Evolutionary conservation across 1,284 basidiomycete genomes (phyloP).

Genomic region (Leccinum angustisporum): DNA sequence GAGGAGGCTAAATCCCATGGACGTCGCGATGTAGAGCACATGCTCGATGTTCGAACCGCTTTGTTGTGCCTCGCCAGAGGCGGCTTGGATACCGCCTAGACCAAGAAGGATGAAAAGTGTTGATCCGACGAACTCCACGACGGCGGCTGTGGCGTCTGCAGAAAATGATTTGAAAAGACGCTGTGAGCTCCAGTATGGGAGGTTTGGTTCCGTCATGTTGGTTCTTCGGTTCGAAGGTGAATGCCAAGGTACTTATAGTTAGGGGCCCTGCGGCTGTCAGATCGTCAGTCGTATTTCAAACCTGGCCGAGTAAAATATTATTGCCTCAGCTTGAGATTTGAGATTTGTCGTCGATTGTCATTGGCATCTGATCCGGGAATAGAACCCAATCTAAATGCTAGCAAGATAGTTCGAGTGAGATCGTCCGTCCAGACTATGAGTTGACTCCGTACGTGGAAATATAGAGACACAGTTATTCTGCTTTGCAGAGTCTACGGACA

Average conservation of each 20-base stretch:
- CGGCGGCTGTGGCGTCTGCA: conserved; percentile 46
- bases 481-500: too few relatives aligned
- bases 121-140: conserved; percentile 57
- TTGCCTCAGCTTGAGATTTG: too few relatives aligned
- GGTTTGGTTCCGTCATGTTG: conserved; percentile 9
- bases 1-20: conserved; percentile 67
- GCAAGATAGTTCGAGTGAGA: too few relatives aligned
- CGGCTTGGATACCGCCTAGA: conserved; percentile 59
- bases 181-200: conserved; percentile 24
- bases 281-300: conserved; percentile 7
- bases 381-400: too few relatives aligned
- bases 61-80: conserved; percentile 32
- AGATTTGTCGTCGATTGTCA: too few relatives aligned
- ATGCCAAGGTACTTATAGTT: background rate
- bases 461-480: too few relatives aligned
- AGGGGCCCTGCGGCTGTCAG: background rate
- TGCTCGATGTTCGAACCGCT: conserved; percentile 40
- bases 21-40: conserved; percentile 58
- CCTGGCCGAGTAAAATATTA: background rate
- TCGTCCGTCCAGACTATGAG: too few relatives aligned
- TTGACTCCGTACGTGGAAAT: too few relatives aligned
- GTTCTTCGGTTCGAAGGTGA: background rate
- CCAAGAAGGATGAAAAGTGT: conserved; percentile 62
- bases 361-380: too few relatives aligned
- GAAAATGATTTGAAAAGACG: conserved; percentile 24